Base-by-base conservation (phyloP, 2,329 filamentous ascomycete genomes). In the Gyromitra esculenta region DNA sequence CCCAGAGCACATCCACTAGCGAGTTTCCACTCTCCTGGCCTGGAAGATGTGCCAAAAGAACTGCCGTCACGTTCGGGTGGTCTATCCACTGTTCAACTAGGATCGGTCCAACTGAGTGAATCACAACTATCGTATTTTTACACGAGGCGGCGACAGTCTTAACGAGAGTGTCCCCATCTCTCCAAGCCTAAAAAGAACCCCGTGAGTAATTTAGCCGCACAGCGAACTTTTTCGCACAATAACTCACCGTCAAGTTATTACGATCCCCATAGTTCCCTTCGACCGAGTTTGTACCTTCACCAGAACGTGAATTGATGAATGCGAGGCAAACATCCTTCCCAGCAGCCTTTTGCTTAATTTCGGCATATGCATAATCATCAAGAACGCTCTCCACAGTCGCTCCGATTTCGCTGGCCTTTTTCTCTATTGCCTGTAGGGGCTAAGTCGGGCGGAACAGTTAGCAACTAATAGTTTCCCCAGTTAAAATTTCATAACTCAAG, bases 11-110 rank as follows among this genome's bases (percentile, higher is more conserved):
- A 81, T 94, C 91, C 1, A 90, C 89, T 60, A 94, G 88, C 1
- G 91, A 88, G 81, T 93, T 93, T 9, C 92, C 92, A 79, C 88
- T 91, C 83, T 94, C 90, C 81, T 93, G 89, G 39, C 91, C 91
- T 0, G 91, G 91, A 54, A 94, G 85, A 80, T 91, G 91, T 59
- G 91, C 91, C 88, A 91, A 93, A 18, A 94, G 85, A 73, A 94
- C 90, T 48, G 90, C 91, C 63, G 90, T 92, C 78, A 95, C 88
- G 81, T 92, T 93, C 2, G 88, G 88, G 81, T 91, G 86, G 41
- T 88, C 84, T 71, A 89, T 86, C 83, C 88, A 88, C 2, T 85
- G 84, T 81, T 89, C 87, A 64, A 91, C 84, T n/a, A 89, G 83
- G 71, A 91, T 84, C 1, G 89, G 87, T 0, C 89, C 89, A 5